Conservation (phyloP, 148 eudicot genomes). For the Amaranthus palmeri region DNA sequence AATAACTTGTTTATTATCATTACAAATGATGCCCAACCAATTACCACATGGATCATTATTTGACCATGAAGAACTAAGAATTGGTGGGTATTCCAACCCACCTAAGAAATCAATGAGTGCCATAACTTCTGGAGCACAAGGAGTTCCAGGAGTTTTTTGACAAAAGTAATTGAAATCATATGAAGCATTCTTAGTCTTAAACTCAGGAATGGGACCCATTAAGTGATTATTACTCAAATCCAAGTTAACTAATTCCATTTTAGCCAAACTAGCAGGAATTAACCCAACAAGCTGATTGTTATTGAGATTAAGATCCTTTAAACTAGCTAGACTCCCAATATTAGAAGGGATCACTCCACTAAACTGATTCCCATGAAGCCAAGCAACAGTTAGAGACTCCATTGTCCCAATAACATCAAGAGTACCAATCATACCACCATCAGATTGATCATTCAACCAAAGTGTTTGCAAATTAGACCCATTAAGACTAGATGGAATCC, state of each 20-base stretch:
- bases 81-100: slow-evolving; percentile 59
- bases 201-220: slow-evolving; percentile 78
- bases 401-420: slow-evolving; percentile 65
- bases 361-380: slow-evolving; percentile 96
- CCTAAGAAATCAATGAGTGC: slow-evolving; percentile 71
- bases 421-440: slow-evolving; percentile 68
- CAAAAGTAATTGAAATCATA: slow-evolving; percentile 66
- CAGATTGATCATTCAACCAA: slow-evolving; percentile 75
- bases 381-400: slow-evolving; percentile 68
- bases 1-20: slow-evolving; percentile 43
- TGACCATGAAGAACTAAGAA: slow-evolving; percentile 74
- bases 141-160: slow-evolving; percentile 45
- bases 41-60: slow-evolving; percentile 73
- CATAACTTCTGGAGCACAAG: slow-evolving; percentile 74
- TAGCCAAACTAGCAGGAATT: slow-evolving; percentile 69
- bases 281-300: slow-evolving; percentile 73
- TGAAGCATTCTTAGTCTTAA: slow-evolving; percentile 56
- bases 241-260: slow-evolving; percentile 42
- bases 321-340: slow-evolving; percentile 48
- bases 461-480: slow-evolving; percentile 54
- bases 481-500: slow-evolving; percentile 53
- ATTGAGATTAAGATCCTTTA: slow-evolving; percentile 73
- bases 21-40: slow-evolving; percentile 82
- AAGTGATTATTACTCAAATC: slow-evolving; percentile 88
- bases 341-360: slow-evolving; percentile 63